Evolutionary conservation across 2,329 filamentous ascomycete genomes (phyloP), one percentile per base, ranked within the genome.

Genomic region (Cadophora sp.): DNA sequence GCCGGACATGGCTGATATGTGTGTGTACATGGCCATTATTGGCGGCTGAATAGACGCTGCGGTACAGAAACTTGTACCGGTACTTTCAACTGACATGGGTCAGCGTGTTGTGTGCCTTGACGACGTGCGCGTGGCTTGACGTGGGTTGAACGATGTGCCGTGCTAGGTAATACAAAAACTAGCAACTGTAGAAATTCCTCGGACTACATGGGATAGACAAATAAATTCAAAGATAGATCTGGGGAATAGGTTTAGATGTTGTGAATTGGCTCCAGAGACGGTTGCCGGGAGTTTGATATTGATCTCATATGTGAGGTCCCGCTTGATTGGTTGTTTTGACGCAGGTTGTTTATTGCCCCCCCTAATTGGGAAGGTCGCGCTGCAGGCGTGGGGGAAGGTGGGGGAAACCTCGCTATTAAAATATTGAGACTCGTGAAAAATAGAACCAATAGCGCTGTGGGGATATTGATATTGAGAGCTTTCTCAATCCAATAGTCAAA

Each of bases 111-210:
- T 58, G 31, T 34, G 29, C n/a, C 29, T 58, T 58, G 55, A 22
- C 55, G 55, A 58, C 55, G 55, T 37, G 55, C 55, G 55, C 31
- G 55, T 58, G 55, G 55, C 55, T 58, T 37, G 31, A 58, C 26
- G 51, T 31, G 26, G 50, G 24, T 53, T 34, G 53, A 19, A 58
- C 55, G 31, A 22, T 37, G 55, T 58, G 55, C 55, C n/a, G 29
- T 58, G 55, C 55, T 37, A 58, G 55, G 55, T 37, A 22, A 37
- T 19, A 58, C 55, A 58, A 19, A 31, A 56, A 37, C 31, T 58
- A 58, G 11, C 29, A 31, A 55, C n/a, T 4, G 43, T 22, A 27
- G 27, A 16, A 55, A 9, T 31, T n/a, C 12, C 14, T 27, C 29
- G 14, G 16, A 43, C 5, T 26, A 29, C 26, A 27, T 27, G 51